These are phyloP conservation scores for Colletotrichum acutatum DNA, from an alignment of 2,329 filamentous ascomycete genomes.

Conservation along the genomic window DNA sequence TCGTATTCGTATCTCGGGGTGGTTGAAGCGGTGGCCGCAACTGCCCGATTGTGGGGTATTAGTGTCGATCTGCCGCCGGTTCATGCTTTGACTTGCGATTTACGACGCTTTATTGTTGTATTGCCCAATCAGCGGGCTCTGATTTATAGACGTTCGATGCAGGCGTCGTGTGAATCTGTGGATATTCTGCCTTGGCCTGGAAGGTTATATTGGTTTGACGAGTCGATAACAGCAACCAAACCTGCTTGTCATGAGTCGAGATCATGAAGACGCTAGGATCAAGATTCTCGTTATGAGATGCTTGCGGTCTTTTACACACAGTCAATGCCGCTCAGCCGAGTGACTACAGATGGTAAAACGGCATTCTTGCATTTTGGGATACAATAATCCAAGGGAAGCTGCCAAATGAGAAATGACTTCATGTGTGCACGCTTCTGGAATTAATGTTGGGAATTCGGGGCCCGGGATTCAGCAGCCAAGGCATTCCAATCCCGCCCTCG, in stretches of 20 bases:
- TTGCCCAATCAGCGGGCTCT: neutral
- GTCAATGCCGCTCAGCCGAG: neutral
- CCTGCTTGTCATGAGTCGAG: neutral
- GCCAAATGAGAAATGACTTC: too few relatives aligned
- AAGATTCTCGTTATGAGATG: neutral
- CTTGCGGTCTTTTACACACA: neutral
- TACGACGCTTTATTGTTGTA: neutral
- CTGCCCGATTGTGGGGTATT: neutral
- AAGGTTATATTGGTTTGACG: neutral
- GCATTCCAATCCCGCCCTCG: too few relatives aligned
- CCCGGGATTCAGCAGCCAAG: too few relatives aligned
- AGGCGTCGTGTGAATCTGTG: neutral
- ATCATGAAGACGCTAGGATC: neutral
- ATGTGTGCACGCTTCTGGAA: too few relatives aligned
- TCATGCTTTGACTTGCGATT: slow-evolving; percentile 17
- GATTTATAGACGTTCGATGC: neutral
- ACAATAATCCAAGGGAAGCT: too few relatives aligned
- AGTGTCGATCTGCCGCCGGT: slow-evolving; percentile 3
- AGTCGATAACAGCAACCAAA: neutral
- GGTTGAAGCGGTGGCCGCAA: slow-evolving; percentile 2
- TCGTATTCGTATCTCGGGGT: slow-evolving; percentile 21
- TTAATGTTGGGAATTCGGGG: too few relatives aligned
- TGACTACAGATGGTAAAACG: neutral
- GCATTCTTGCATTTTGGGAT: too few relatives aligned
- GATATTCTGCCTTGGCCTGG: neutral